A percentile compares a stretch with the other conserved stretches of the same genome.
Conservation (phyloP, 768 basidiomycete genomes). For the Termitomyces bulborhizus region DNA sequence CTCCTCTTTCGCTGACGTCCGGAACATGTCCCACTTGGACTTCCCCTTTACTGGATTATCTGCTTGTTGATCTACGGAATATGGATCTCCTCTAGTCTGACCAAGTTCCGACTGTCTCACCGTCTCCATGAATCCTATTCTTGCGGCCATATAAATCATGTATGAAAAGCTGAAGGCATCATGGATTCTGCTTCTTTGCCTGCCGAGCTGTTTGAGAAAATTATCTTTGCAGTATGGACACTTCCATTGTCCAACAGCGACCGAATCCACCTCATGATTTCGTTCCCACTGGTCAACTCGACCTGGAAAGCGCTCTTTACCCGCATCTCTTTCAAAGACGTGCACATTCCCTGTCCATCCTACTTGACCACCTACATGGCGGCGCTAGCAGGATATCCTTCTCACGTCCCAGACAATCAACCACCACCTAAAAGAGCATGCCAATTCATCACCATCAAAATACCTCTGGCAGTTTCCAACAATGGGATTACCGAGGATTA, state of each 20-base stretch:
- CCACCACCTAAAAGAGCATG: constrained; percentile 1
- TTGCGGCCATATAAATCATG: background rate
- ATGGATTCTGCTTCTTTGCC: constrained; percentile 1
- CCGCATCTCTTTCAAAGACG: constrained; percentile 23
- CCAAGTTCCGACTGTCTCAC: constrained; percentile 1
- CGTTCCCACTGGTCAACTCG: constrained; percentile 22
- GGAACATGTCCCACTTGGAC: background rate
- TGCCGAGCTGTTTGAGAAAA: constrained; percentile 10
- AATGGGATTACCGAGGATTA: background rate
- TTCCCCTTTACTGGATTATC: background rate
- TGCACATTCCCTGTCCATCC: constrained; percentile 24
- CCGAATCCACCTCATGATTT: constrained; percentile 24
- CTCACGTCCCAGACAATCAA: background rate
- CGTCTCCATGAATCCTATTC: background rate
- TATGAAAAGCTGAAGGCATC: fast-evolving
- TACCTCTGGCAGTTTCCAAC: background rate
- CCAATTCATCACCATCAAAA: constrained; percentile 9
- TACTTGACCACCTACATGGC: constrained; percentile 14
- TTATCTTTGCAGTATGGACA: constrained; percentile 25
- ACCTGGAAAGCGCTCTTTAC: constrained; percentile 23
- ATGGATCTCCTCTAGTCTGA: background rate
- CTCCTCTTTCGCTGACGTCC: no score
- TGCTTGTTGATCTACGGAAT: background rate
- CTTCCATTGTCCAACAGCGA: constrained; percentile 19
- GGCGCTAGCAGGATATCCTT: constrained; percentile 5